Evolutionary conservation across 1,284 basidiomycete genomes (phyloP).

Genomic region (Cystobasidiaceae sp.): DNA sequence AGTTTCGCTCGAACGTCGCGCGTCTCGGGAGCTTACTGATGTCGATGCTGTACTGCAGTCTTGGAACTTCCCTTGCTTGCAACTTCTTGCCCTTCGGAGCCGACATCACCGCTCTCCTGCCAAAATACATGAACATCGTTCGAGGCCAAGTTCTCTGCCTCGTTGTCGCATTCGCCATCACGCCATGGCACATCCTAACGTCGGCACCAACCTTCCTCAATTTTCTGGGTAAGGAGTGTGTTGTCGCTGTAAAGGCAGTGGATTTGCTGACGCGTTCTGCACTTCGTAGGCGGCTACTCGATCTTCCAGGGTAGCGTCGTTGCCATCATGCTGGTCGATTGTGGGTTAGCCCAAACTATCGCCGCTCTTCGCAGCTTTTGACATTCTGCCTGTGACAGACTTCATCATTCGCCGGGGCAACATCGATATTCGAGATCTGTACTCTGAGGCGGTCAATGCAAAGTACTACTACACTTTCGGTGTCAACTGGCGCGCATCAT

Average conservation of each 20-base stretch:
- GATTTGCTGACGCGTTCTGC: neutral
- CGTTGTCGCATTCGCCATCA: constrained; percentile 41
- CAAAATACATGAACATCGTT: constrained; percentile 46
- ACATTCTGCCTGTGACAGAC: constrained; percentile 7
- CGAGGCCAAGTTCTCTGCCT: constrained; percentile 42
- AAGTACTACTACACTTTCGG: constrained; percentile 23
- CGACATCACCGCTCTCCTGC: constrained; percentile 45
- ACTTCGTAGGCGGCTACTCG: constrained; percentile 17
- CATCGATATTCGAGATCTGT: constrained; percentile 30
- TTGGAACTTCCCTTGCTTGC: constrained; percentile 45
- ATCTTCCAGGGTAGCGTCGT: constrained; percentile 33
- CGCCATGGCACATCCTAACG: constrained; percentile 46
- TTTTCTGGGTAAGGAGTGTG: constrained; percentile 8
- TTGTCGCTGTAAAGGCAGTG: neutral
- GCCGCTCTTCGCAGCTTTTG: neutral
- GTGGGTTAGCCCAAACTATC: neutral
- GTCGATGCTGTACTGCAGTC: constrained; percentile 39
- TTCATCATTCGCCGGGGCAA: constrained; percentile 32
- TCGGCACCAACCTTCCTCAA: constrained; percentile 32
- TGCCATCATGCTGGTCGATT: constrained; percentile 22
- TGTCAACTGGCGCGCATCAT: constrained; percentile 18
- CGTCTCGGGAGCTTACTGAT: constrained; percentile 21
- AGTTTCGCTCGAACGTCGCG: constrained; percentile 4
- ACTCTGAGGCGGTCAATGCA: constrained; percentile 16
- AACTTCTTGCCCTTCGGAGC: constrained; percentile 46